A percentile compares a stretch with the other conserved stretches of the same genome.
phyloP scores from a whole-genome alignment of 2,329 filamentous ascomycete species.

The Claviceps sp. region DNA sequence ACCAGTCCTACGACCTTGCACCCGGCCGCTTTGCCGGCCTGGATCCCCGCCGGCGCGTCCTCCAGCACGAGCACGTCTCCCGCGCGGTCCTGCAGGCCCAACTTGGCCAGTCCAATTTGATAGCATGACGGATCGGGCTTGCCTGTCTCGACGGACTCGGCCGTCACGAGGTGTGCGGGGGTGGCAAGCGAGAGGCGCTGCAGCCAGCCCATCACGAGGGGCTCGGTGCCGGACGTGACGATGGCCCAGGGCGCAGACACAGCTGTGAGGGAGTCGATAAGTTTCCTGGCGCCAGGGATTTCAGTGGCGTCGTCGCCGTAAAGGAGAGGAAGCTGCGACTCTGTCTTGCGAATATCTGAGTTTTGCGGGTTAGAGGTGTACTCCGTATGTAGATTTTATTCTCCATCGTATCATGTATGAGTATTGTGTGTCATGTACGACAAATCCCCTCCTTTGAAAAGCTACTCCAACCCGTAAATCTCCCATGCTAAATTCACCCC shows the following conservation, averaged over 20 bases:
- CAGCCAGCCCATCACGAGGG: slow-evolving; percentile 61
- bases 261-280: slow-evolving; percentile 54
- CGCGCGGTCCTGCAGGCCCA: slow-evolving; percentile 36
- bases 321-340: slow-evolving; percentile 62
- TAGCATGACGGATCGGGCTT: slow-evolving; percentile 73
- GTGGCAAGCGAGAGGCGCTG: slow-evolving; percentile 49
- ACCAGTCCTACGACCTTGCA: slow-evolving; percentile 75
- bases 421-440: too few relatives aligned
- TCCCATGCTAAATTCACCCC: too few relatives aligned
- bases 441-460: too few relatives aligned
- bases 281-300: slow-evolving; percentile 65
- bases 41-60: slow-evolving; percentile 77
- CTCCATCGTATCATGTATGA: too few relatives aligned
- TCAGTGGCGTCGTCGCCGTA: slow-evolving; percentile 70
- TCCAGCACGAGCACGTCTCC: slow-evolving; percentile 63
- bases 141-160: slow-evolving; percentile 60
- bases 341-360: slow-evolving; percentile 64
- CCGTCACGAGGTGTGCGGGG: slow-evolving; percentile 56
- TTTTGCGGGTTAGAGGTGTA: too few relatives aligned
- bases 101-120: slow-evolving; percentile 48
- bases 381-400: too few relatives aligned
- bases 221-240: slow-evolving; percentile 59
- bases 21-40: slow-evolving; percentile 71
- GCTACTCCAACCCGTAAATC: too few relatives aligned
- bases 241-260: slow-evolving; percentile 68